Evolutionary conservation across 768 basidiomycete species (phyloP), one percentile per base, ranked within the genome.

Genomic region (Phlebiopsis flavidoalba): DNA sequence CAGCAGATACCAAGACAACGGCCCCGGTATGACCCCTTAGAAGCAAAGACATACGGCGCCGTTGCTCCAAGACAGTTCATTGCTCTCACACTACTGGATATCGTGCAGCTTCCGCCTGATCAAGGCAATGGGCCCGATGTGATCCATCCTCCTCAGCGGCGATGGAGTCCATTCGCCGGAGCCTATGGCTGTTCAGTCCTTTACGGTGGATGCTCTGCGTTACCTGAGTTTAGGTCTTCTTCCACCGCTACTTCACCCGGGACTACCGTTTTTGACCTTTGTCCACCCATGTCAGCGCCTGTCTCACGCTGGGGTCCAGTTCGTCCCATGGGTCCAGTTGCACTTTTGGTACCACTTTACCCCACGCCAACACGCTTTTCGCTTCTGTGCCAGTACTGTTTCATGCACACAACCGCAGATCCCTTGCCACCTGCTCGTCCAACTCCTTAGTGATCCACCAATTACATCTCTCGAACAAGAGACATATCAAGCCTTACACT

Each of bases 181-280:
- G 24, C 54, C 54, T 55, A 55, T 55, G 54, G 43, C 12, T 11
- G 57, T 26, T n/a, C 31, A 36, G 47, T 43, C 60, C 60, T 53
- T 33, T 37, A 15, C n/a, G 14, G 26, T 36, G 60, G 60, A 56
- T 60, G 60, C 60, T 60, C 60, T 55, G 45, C 60, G 36, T 57
- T 55, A 22, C 36, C 60, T 60, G 33, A 35, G 24, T 60, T 60
- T 60, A 57, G 60, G 60, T 47, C 31, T 22, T 33, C 21, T 53
- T 56, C 24, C 19, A 60, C 51, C 48, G 57, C 48, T 57, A 57
- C 48, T 57, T 14, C 24, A 50, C 45, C 57, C 46, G 57, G 35
- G 49, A 46, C 57, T 49, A 11, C 46, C 48, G 57, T 49, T 57
- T 58, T 36, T 55, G 54, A 55, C 54, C 54, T 55, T 24, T 40